These are phyloP conservation scores for Diaporthe velutina DNA, from an alignment of 2,329 filamentous ascomycete species.

Conservation along the genomic window DNA sequence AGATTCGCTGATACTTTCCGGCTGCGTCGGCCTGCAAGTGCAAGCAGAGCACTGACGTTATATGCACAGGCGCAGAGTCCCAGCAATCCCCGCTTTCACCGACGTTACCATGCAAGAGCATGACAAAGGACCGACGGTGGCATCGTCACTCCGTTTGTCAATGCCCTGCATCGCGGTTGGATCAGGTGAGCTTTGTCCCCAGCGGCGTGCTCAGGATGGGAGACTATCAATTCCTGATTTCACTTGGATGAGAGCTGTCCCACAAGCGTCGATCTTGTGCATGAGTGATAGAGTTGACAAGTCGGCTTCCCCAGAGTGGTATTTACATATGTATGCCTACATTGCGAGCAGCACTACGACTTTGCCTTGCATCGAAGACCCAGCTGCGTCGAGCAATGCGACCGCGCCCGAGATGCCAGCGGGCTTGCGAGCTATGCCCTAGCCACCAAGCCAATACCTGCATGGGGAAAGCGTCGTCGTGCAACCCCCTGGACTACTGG, in stretches of 20 bases:
- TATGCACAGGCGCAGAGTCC: background rate
- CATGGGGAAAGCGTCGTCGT: background rate
- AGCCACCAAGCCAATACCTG: background rate
- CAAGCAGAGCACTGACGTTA: constrained; percentile 13
- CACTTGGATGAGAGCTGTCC: background rate
- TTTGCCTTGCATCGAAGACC: background rate
- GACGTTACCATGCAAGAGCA: constrained; percentile 14
- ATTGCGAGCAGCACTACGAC: background rate
- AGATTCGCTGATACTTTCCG: background rate
- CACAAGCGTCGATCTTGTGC: constrained; percentile 5
- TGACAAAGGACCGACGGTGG: constrained; percentile 20
- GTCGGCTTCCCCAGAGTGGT: background rate
- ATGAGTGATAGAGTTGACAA: background rate
- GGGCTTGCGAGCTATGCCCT: background rate
- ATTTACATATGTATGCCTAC: background rate
- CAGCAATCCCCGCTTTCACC: constrained; percentile 9
- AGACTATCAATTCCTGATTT: background rate
- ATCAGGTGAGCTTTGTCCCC: constrained; percentile 15
- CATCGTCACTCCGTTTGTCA: background rate
- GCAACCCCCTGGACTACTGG: background rate
- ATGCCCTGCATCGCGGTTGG: constrained; percentile 11
- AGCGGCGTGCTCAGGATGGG: background rate
- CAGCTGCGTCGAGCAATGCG: background rate
- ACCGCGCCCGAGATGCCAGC: background rate
- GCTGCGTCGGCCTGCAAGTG: background rate